phyloP scores from a whole-genome alignment of 148 eudicot species.

The Fagopyrum homotropicum region DNA sequence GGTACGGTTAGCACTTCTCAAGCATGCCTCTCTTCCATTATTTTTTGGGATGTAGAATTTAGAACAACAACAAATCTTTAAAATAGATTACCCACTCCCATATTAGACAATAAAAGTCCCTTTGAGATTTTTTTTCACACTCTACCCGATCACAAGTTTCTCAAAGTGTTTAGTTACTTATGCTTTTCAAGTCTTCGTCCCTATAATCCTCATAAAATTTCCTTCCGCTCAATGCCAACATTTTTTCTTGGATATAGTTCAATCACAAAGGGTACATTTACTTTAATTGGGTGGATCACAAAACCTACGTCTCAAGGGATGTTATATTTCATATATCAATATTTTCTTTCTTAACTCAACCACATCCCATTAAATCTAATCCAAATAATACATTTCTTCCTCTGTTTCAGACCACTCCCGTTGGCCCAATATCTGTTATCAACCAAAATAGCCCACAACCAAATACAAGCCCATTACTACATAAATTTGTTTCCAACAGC shows the following conservation, averaged over 20 bases:
- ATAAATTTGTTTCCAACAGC: no score
- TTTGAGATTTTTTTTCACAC: not conserved
- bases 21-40: not conserved
- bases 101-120: not conserved
- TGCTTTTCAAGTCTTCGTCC: not conserved
- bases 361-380: not conserved
- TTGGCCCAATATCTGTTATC: no score
- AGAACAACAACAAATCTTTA: not conserved
- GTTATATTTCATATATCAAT: not conserved
- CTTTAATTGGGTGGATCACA: not conserved
- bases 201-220: not conserved
- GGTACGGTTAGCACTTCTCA: not conserved
- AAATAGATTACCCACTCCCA: not conserved
- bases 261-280: not conserved
- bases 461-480: no score
- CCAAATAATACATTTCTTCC: no score
- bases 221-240: not conserved
- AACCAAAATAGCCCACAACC: no score
- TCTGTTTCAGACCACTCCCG: no score
- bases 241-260: not conserved
- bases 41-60: not conserved
- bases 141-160: not conserved
- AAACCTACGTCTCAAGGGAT: not conserved
- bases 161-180: not conserved
- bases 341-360: not conserved